Evolutionary conservation across 2,329 filamentous ascomycete species (phyloP), one percentile per base, ranked within the genome.

Genomic region (Cladophialophora exuberans): DNA sequence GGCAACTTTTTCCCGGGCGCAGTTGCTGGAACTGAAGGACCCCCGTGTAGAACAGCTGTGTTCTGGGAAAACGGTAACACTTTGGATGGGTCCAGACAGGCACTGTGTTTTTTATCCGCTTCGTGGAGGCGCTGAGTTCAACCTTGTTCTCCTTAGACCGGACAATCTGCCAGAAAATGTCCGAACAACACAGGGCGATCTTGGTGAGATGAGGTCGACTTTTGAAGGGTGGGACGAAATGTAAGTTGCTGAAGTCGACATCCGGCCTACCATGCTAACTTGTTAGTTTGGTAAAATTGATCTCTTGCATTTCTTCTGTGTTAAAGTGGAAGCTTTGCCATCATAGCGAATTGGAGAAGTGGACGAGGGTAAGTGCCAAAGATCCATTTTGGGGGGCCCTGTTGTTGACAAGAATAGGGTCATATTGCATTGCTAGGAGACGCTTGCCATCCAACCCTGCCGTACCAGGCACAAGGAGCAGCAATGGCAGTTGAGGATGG

Each of bases 41-140:
- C 43, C 39, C 22, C 23, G 22, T 3, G 51, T 54, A n/a, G 20
- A 49, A n/a, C 38, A 38, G n/a, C 30, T 58, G 18, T 58, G 51
- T 30, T 7, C 22, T 4, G n/a, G 41, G n/a, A 25, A 51, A 22
- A n/a, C 6, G 3, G 45, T 53, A 2, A 50, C 33, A 11, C 3
- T 59, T 5, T 89, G 85, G 86, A 73, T 84, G 6, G 86, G 86
- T 0, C 82, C 84, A 0, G 74, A 75, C 1, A 75, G 80, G 1
- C 85, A 89, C 63, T 83, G 78, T 0, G 82, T 88, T 0, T 80
- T 78, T 0, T 89, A 88, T 67, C 82, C 82, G 0, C 65, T 89
- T 46, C 76, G 82, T 1, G 77, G 73, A 0, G 83, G 84, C 0
- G 70, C 72, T 0, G 78, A 84, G 73, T 86, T 82, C 60, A 89